phyloP scores from a whole-genome alignment of 2,329 filamentous ascomycete species.

The Paraconiothyrium sp. region DNA sequence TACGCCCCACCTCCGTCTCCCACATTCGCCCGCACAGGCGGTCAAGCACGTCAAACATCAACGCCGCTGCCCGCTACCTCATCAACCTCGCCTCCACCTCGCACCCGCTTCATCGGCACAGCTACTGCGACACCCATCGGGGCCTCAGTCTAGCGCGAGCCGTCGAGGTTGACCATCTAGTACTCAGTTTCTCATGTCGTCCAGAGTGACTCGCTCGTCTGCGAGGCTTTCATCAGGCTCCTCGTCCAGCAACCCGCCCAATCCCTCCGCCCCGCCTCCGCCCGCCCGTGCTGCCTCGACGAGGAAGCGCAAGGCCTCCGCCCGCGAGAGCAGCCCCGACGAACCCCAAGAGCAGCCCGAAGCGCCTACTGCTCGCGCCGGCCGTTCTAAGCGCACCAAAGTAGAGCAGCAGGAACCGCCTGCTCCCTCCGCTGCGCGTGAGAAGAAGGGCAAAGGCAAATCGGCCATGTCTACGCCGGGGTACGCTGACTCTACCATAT shows the following conservation, averaged over 20 bases:
- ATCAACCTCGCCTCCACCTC: conserved; percentile 26
- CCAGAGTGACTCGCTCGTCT: conserved; percentile 95
- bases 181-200: conserved; percentile 80
- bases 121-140: conserved; percentile 38
- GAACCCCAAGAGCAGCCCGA: conserved; percentile 57
- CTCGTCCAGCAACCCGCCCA: conserved; percentile 51
- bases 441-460: conserved; percentile 68
- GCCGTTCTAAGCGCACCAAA: conserved; percentile 66
- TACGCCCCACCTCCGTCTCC: conserved; percentile 29
- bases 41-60: conserved; percentile 14
- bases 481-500: conserved; percentile 58
- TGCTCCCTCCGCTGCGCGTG: conserved; percentile 55
- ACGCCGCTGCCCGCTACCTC: conserved; percentile 16
- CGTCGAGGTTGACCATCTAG: conserved; percentile 37
- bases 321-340: conserved; percentile 54
- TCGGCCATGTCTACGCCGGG: conserved; percentile 76
- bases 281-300: conserved; percentile 58
- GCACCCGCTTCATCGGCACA: conserved; percentile 37
- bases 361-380: conserved; percentile 47
- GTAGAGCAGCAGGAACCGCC: conserved; percentile 65
- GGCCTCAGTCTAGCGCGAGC: conserved; percentile 43
- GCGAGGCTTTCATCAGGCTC: conserved; percentile 83
- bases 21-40: conserved; percentile 14
- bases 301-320: conserved; percentile 80
- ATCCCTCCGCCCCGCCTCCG: conserved; percentile 54